These are phyloP conservation scores for Arthrobotrys sinensis DNA, from an alignment of 2,329 filamentous ascomycete species.

Conservation along the genomic window DNA sequence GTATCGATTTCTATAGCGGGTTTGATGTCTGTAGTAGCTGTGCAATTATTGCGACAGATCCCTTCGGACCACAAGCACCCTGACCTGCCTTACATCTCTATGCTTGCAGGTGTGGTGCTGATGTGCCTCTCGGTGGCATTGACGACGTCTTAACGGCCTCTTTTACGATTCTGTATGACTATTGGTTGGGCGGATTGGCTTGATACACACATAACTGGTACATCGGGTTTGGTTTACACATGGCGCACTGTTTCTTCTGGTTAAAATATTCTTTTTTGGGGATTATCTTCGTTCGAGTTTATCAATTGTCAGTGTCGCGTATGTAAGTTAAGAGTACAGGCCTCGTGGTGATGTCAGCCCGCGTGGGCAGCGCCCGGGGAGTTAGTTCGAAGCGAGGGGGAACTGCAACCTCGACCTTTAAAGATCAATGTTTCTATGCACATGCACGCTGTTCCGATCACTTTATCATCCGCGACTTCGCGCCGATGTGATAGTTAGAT, in stretches of 20 bases:
- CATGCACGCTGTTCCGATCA: slow-evolving; percentile 5
- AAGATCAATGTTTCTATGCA: no score
- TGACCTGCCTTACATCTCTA: slow-evolving; percentile 56
- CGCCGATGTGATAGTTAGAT: no score
- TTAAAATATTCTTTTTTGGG: background rate
- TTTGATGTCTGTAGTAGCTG: slow-evolving; percentile 93
- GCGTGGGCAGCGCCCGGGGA: background rate
- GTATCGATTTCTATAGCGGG: slow-evolving; percentile 77
- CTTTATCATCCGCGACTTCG: background rate
- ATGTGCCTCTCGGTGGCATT: slow-evolving; percentile 58
- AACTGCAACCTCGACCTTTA: background rate
- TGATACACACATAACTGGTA: background rate
- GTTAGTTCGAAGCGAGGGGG: slow-evolving; percentile 12
- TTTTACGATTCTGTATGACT: slow-evolving; percentile 25
- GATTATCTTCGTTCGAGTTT: background rate
- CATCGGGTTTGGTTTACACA: slow-evolving; percentile 11
- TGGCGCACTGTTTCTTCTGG: background rate
- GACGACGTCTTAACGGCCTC: slow-evolving; percentile 42
- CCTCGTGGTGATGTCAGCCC: slow-evolving; percentile 1
- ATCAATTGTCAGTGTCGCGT: background rate
- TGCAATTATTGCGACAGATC: slow-evolving; percentile 87
- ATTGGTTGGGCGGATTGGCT: slow-evolving; percentile 20
- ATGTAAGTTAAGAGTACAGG: slow-evolving; percentile 10
- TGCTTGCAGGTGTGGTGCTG: slow-evolving; percentile 44
- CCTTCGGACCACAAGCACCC: slow-evolving; percentile 72